phyloP scores from a whole-genome alignment of 805 yeast species.

The Candida sakaeoensis region DNA sequence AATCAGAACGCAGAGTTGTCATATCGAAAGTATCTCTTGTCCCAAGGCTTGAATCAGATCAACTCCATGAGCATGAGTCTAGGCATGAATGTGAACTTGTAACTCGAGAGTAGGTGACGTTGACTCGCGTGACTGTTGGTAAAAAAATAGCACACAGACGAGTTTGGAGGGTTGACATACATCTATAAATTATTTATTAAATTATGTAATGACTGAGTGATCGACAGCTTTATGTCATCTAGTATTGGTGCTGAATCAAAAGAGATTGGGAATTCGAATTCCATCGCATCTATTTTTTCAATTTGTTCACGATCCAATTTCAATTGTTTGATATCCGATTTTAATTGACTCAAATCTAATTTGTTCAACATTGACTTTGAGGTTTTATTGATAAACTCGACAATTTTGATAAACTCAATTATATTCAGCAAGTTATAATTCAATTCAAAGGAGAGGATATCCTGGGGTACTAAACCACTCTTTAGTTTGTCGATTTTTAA shows the following conservation, averaged over 20 bases:
- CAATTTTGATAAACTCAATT: constrained; percentile 14
- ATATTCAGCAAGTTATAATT: constrained; percentile 16
- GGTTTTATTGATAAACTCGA: constrained; percentile 8
- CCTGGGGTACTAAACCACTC: constrained; percentile 13
- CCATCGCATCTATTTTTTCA: constrained; percentile 11
- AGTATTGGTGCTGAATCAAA: constrained; percentile 2
- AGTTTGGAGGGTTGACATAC: no score
- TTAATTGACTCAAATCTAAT: constrained; percentile 2
- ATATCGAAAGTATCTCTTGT: constrained; percentile 36
- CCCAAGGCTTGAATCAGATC: constrained; percentile 26
- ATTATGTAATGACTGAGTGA: constrained; percentile 6
- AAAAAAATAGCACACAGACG: no score
- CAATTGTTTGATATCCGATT: constrained; percentile 9
- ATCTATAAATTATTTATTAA: constrained; percentile 6
- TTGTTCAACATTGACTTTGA: constrained; percentile 5
- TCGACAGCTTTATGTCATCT: constrained; percentile 5
- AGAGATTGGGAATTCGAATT: constrained; percentile 6
- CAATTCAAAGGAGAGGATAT: constrained; percentile 16
- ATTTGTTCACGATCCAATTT: constrained; percentile 11
- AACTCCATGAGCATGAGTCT: constrained; percentile 23
- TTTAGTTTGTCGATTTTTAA: constrained; percentile 26
- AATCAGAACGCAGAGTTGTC: constrained; percentile 27
- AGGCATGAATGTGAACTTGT: constrained; percentile 14
- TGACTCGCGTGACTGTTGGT: no score
- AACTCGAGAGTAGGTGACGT: no score